Conservation (phyloP, 1,284 basidiomycete species). For the Irpex sp. region DNA sequence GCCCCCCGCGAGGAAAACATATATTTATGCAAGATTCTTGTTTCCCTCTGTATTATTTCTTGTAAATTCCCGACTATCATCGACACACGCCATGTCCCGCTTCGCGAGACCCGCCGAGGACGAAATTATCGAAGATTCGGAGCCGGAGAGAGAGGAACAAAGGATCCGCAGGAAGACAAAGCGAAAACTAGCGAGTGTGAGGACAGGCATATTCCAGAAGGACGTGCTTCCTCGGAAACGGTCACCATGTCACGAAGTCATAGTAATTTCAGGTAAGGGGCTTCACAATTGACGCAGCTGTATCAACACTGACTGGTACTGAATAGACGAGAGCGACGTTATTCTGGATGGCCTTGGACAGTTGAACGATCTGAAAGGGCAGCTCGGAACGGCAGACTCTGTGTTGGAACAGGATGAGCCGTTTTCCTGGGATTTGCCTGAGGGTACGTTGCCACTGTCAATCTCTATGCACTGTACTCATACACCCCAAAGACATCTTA, state of each 20-base stretch:
- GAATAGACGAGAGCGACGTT: neutral
- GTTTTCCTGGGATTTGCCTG: too few relatives aligned
- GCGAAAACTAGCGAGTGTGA: conserved; percentile 10
- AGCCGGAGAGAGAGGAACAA: conserved; percentile 57
- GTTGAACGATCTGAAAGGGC: too few relatives aligned
- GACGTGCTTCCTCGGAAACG: neutral
- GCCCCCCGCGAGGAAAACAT: neutral
- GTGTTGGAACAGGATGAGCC: too few relatives aligned
- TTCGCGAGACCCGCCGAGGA: conserved; percentile 9
- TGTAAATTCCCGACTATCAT: neutral
- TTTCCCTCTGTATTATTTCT: neutral
- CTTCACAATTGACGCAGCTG: too few relatives aligned
- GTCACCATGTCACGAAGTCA: neutral
- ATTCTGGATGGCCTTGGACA: too few relatives aligned
- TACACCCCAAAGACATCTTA: neutral
- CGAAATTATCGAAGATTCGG: conserved; percentile 61
- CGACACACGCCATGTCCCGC: neutral
- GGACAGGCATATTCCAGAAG: neutral
- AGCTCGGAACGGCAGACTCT: too few relatives aligned
- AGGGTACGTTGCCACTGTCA: too few relatives aligned
- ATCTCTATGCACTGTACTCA: too few relatives aligned
- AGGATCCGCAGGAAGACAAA: conserved; percentile 27
- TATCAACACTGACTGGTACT: too few relatives aligned
- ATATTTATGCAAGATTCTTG: neutral
- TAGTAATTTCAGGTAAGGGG: neutral